Base-by-base conservation (phyloP, 352 stramenopile species). In the Globisporangium spinosum region DNA sequence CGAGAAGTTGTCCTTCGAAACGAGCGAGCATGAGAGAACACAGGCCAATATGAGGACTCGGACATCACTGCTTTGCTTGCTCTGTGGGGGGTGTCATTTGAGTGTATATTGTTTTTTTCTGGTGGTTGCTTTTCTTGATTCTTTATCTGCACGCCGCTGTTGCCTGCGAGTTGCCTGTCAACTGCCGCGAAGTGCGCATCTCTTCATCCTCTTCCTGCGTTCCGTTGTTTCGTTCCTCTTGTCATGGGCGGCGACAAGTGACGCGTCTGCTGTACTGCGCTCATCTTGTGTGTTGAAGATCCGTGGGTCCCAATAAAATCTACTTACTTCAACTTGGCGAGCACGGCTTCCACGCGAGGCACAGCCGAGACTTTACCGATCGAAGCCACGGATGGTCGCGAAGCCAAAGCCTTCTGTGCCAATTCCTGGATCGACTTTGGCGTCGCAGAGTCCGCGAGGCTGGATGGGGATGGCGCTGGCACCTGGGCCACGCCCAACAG, bases 241-340 rank as follows among this genome's bases (percentile, higher is more conserved):
- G 32, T 49, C 32, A 49, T 8, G 49, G 49, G 20, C 10, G n/a
- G 35, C 20, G 34, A 29, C 56, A 62, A 40, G 56, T 13, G 56
- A 23, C 40, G 55, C 20, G 25, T 17, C 47, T 25, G 49, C 32
- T 47, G 32, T 38, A 6, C 51, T 47, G 38, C 7, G 55, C 38
- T 43, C 27, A 60, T 61, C 55, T 35, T 25, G 22, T 20, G 54
- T 59, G 55, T 34, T 61, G 55, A 22, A 32, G 7, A 20, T 69
- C 25, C 6, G 43, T 25, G 25, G 20, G 22, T 22, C 23, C 25
- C 22, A 27, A 38, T 59, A 60, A n/a, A 45, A 58, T 56, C 58
- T 60, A 66, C 81, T 78, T 93, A 95, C 75, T 90, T 77, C 67
- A 95, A 83, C 78, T 94, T 91, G 74, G 74, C 78, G 55, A 85